phyloP scores from a whole-genome alignment of 805 yeast genomes.

The Monosporozyma aerobia region DNA sequence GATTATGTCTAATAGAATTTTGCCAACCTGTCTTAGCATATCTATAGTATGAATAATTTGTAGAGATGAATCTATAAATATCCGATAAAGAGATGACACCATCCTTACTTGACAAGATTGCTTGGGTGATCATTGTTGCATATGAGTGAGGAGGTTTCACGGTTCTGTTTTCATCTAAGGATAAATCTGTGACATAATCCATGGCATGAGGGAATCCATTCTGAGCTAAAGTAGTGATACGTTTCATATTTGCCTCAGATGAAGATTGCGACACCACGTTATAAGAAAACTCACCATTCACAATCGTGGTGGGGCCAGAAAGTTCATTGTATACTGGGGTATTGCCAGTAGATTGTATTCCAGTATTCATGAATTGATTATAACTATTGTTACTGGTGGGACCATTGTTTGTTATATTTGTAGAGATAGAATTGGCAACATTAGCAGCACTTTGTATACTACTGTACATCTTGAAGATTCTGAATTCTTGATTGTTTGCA shows the following conservation, averaged over 20 bases:
- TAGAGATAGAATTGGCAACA: neutral
- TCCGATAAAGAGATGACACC: constrained; percentile 85
- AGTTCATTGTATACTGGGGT: constrained; percentile 1
- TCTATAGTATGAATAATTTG: constrained; percentile 85
- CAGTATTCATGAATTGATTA: neutral
- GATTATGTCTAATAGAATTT: constrained; percentile 90
- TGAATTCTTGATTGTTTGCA: constrained; percentile 17
- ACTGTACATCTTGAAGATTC: constrained; percentile 29
- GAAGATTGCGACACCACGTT: constrained; percentile 4
- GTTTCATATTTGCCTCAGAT: constrained; percentile 6
- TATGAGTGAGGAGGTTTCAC: constrained; percentile 95
- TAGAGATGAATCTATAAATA: constrained; percentile 83
- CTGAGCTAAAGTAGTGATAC: constrained; percentile 5
- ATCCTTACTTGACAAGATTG: constrained; percentile 78
- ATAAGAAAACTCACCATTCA: constrained; percentile 3
- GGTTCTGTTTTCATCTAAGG: constrained; percentile 80
- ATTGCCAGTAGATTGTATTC: neutral
- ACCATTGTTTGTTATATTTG: neutral
- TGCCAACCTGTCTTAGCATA: constrained; percentile 97
- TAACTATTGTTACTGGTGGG: constrained; percentile 1
- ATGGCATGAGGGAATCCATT: constrained; percentile 21
- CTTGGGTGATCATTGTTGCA: constrained; percentile 98
- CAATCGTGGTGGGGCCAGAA: constrained; percentile 6
- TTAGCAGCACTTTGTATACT: constrained; percentile 3
- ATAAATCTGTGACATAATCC: constrained; percentile 44